Conservation (phyloP, 345 rosid species). For the Eutrema yunnanense region DNA sequence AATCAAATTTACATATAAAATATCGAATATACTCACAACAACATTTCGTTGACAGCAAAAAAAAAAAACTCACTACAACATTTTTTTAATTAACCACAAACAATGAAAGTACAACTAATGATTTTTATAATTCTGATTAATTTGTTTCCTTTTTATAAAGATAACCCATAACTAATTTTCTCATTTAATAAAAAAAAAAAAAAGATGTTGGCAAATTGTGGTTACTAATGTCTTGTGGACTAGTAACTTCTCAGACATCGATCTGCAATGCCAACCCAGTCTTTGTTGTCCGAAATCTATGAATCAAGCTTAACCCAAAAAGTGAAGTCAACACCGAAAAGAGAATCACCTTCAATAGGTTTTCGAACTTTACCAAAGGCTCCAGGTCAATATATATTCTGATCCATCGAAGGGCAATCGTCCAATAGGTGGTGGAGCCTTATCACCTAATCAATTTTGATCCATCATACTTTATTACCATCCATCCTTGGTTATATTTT, state of each 20-base stretch:
- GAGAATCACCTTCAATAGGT: background rate
- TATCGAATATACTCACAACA: no score
- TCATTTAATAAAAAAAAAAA: no score
- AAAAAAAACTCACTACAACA: no score
- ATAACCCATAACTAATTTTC: background rate
- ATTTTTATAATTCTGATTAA: background rate
- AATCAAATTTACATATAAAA: no score
- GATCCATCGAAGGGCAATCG: background rate
- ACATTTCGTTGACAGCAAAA: no score
- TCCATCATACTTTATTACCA: background rate
- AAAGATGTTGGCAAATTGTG: background rate
- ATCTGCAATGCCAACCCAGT: background rate
- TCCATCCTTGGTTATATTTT: background rate
- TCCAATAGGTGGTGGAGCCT: background rate
- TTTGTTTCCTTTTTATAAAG: background rate
- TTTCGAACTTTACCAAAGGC: background rate
- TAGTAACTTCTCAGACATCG: background rate
- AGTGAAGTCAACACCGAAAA: background rate
- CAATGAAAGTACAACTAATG: no score
- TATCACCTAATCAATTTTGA: background rate
- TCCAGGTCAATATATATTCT: background rate
- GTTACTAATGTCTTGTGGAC: constrained; percentile 2
- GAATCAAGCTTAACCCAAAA: background rate
- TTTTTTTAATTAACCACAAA: no score
- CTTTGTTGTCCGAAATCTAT: background rate